These are phyloP conservation scores for Apiotrichum montevideense DNA, from an alignment of 1,284 basidiomycete genomes.

Conservation along the genomic window DNA sequence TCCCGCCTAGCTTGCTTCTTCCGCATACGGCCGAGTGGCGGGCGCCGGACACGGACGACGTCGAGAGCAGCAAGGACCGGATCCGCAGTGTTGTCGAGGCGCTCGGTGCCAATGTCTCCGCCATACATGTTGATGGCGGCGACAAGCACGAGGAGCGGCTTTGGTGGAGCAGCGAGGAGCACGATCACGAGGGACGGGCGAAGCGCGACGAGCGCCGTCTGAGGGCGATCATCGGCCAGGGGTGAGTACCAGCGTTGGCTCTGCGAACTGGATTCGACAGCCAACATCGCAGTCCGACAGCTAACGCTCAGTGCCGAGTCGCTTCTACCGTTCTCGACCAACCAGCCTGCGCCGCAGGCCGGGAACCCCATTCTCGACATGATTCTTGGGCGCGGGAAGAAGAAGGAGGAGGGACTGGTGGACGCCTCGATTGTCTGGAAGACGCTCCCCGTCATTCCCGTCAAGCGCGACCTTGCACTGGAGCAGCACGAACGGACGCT, in stretches of 20 bases:
- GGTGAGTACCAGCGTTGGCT: slow-evolving; percentile 8
- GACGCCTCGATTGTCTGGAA: slow-evolving; percentile 25
- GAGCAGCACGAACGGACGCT: slow-evolving; percentile 59
- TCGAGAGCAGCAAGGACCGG: slow-evolving; percentile 27
- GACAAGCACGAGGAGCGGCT: slow-evolving; percentile 20
- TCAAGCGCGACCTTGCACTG: slow-evolving; percentile 52
- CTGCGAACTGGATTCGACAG: neutral
- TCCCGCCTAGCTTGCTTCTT: slow-evolving; percentile 64
- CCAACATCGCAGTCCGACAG: neutral
- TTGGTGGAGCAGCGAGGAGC: slow-evolving; percentile 39
- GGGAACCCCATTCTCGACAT: slow-evolving; percentile 15
- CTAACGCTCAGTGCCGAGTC: slow-evolving; percentile 7
- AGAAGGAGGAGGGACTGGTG: slow-evolving; percentile 3
- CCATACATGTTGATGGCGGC: slow-evolving; percentile 15
- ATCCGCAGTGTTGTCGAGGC: slow-evolving; percentile 22
- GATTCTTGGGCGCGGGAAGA: slow-evolving; percentile 8
- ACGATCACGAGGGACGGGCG: slow-evolving; percentile 24
- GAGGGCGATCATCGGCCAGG: slow-evolving; percentile 18
- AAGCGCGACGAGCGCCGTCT: slow-evolving; percentile 27
- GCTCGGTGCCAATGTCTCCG: slow-evolving; percentile 14
- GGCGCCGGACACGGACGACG: slow-evolving; percentile 42
- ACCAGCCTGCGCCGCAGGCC: neutral
- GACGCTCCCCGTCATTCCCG: slow-evolving; percentile 65
- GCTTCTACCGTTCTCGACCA: slow-evolving; percentile 11
- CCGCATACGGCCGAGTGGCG: slow-evolving; percentile 31